These are phyloP conservation scores for Chondrus crispus DNA, from an alignment of 23 red algal genomes.

Conservation along the genomic window DNA sequence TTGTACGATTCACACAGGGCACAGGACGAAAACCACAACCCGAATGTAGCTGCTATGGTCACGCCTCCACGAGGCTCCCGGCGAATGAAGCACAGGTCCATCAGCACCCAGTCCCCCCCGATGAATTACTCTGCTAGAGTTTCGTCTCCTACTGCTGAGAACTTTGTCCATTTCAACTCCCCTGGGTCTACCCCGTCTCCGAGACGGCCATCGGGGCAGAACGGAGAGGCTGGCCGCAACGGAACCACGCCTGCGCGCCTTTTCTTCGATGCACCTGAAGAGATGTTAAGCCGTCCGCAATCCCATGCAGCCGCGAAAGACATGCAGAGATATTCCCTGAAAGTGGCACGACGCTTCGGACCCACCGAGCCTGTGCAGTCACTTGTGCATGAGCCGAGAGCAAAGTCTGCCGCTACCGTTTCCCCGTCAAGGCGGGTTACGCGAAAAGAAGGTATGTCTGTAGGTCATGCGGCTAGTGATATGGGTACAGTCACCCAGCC, in stretches of 20 bases:
- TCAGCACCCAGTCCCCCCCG: conserved; percentile 32
- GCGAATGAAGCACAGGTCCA: conserved; percentile 48
- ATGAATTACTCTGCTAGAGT: not conserved
- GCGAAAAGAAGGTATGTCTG: not conserved
- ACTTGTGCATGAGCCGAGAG: conserved; percentile 16
- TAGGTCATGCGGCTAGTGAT: not conserved
- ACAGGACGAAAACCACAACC: conserved; percentile 49
- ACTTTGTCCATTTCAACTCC: not conserved
- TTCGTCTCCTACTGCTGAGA: not conserved
- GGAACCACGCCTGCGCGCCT: conserved; percentile 20
- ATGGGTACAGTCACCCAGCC: not conserved
- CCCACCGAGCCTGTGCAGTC: not conserved
- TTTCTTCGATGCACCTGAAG: conserved; percentile 61
- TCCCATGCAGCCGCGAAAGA: conserved; percentile 49
- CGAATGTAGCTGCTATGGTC: conserved; percentile 59
- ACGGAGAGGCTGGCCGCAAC: not conserved
- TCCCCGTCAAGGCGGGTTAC: conserved; percentile 21
- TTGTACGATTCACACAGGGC: conserved; percentile 31
- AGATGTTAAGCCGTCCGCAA: conserved; percentile 50
- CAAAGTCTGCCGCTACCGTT: conserved; percentile 51
- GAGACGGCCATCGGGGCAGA: not conserved
- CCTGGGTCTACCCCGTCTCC: conserved; percentile 43
- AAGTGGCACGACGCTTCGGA: conserved; percentile 42
- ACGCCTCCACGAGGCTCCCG: conserved; percentile 39
- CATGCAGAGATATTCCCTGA: conserved; percentile 57